phyloP scores from a whole-genome alignment of 495 filamentous ascomycete genomes.

The Parathielavia hyrcaniae region DNA sequence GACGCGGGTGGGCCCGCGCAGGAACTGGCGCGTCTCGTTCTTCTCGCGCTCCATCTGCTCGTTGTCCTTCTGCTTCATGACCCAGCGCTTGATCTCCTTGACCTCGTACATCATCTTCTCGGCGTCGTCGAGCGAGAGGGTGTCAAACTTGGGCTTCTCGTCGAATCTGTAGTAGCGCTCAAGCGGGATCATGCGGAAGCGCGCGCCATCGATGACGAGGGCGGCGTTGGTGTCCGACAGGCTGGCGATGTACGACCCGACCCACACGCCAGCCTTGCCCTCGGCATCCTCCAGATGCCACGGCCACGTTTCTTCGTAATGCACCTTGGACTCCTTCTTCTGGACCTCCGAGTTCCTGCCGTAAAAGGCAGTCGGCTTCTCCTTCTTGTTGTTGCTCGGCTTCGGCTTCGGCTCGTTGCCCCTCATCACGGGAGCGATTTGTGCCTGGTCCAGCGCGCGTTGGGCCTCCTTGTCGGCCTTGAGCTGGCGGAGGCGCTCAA shows the following conservation, averaged over 20 bases:
- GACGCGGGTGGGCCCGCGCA: slow-evolving; percentile 42
- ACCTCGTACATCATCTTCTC: slow-evolving; percentile 63
- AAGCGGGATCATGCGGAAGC: slow-evolving; percentile 80
- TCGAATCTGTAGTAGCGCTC: slow-evolving; percentile 95
- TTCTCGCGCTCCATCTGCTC: slow-evolving; percentile 48
- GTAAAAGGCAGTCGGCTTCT: slow-evolving; percentile 63
- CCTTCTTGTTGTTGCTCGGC: slow-evolving; percentile 65
- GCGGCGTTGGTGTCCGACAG: slow-evolving; percentile 71
- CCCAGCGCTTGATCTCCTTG: slow-evolving; percentile 54
- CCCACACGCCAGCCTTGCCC: slow-evolving; percentile 78
- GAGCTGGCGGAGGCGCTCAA: slow-evolving; percentile 52
- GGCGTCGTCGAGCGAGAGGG: slow-evolving; percentile 74
- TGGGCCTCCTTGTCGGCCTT: slow-evolving; percentile 76
- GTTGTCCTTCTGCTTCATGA: slow-evolving; percentile 59
- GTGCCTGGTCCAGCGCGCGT: slow-evolving; percentile 72
- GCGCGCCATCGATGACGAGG: slow-evolving; percentile 58
- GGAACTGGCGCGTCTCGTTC: slow-evolving; percentile 41
- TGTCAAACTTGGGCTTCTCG: slow-evolving; percentile 74
- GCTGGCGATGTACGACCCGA: slow-evolving; percentile 79
- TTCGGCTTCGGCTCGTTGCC: slow-evolving; percentile 50
- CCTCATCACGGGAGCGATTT: slow-evolving; percentile 69
- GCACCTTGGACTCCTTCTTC: slow-evolving; percentile 67
- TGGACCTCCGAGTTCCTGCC: slow-evolving; percentile 57
- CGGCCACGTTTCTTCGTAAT: slow-evolving; percentile 90
- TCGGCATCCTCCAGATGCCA: slow-evolving; percentile 98